Percentiles rank a stretch among this genome's conserved stretches.
Evolutionary conservation across 176 grass and related monocot genomes (phyloP).

Genomic region (Guadua angustifolia): DNA sequence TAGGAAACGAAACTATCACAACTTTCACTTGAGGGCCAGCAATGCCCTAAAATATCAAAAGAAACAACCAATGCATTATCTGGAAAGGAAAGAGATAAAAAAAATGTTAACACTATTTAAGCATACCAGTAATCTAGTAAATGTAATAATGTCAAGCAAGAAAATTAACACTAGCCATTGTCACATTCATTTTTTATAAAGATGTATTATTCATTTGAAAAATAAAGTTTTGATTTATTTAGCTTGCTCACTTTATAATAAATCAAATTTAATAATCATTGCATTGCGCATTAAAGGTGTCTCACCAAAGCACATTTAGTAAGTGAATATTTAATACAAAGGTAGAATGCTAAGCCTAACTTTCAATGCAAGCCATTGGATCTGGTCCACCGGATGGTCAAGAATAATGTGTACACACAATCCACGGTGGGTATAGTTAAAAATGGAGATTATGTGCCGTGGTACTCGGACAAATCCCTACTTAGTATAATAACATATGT

Average conservation of each 20-base stretch:
- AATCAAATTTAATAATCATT: background rate
- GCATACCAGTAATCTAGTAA: slow-evolving; percentile 24
- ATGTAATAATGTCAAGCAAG: background rate
- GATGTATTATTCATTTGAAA: background rate
- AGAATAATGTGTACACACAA: background rate
- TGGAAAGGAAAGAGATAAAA: background rate
- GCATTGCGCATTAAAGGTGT: background rate
- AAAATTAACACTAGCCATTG: background rate
- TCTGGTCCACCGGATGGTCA: background rate
- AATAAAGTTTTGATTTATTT: background rate
- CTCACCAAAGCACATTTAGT: background rate
- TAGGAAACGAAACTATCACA: slow-evolving; percentile 22
- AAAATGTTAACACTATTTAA: background rate
- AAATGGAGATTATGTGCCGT: background rate
- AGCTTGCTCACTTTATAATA: background rate
- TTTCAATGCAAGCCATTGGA: background rate
- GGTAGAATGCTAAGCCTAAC: background rate
- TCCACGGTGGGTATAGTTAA: background rate
- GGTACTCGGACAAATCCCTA: background rate
- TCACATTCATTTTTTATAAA: background rate
- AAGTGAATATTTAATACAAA: background rate
- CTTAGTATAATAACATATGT: background rate
- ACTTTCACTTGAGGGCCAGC: slow-evolving; percentile 1
- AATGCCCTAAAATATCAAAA: background rate
- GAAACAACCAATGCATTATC: background rate